Conservation (phyloP, 768 basidiomycete species). For the Hygrophorus pudorinus region DNA sequence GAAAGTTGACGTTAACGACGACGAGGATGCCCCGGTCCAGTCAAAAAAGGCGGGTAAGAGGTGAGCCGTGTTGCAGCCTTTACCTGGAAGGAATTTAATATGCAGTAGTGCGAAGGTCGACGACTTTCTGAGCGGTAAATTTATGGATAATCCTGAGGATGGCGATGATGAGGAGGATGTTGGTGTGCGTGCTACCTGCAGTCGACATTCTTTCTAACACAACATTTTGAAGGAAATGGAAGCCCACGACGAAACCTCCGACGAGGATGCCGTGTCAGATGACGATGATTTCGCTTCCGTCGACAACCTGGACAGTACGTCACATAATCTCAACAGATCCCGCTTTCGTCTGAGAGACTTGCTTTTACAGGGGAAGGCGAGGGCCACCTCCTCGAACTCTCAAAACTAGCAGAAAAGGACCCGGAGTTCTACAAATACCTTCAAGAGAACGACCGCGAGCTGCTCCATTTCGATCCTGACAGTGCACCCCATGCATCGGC, state of each 20-base stretch:
- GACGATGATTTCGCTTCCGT: slow-evolving; percentile 66
- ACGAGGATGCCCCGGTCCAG: slow-evolving; percentile 20
- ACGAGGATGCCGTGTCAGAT: slow-evolving; percentile 38
- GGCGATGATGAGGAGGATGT: slow-evolving; percentile 18
- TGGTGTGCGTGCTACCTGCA: slow-evolving; percentile 7
- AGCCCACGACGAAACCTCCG: slow-evolving; percentile 25
- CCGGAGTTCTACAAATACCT: slow-evolving; percentile 99
- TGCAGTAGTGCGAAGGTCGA: slow-evolving; percentile 55
- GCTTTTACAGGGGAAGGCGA: slow-evolving; percentile 51
- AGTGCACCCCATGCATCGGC: slow-evolving; percentile 16
- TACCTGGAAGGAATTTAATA: not conserved
- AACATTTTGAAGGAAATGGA: not conserved
- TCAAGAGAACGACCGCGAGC: slow-evolving; percentile 87
- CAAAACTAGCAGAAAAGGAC: slow-evolving; percentile 88
- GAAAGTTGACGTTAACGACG: slow-evolving; percentile 19
- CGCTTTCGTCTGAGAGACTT: not conserved
- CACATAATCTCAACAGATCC: not conserved
- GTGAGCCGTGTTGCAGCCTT: not conserved
- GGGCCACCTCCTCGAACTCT: slow-evolving; percentile 71
- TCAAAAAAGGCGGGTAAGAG: slow-evolving; percentile 15
- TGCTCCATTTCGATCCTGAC: slow-evolving; percentile 68
- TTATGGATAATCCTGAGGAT: slow-evolving; percentile 54
- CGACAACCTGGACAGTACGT: slow-evolving; percentile 64
- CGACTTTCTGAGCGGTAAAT: slow-evolving; percentile 61
- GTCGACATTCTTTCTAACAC: not conserved